Conservation (phyloP, 352 stramenopile species). For the Labyrinthula sp. region DNA sequence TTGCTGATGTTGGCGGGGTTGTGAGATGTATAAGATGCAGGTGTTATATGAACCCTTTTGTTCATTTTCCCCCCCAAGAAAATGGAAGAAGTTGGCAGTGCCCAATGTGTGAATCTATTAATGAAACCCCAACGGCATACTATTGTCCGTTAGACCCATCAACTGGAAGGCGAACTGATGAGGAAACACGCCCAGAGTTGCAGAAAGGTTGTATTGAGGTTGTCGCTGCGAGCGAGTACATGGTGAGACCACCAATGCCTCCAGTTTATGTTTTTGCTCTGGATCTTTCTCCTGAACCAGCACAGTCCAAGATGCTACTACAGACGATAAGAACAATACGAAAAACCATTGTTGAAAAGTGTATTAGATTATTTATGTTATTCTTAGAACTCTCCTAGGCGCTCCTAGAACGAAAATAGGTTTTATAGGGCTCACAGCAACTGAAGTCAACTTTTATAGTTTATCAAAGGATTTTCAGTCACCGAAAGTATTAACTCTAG, state of each 20-base stretch:
- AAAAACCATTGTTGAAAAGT: too few relatives aligned
- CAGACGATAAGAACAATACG: too few relatives aligned
- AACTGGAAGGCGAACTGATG: constrained; percentile 72
- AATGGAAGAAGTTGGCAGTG: constrained; percentile 58
- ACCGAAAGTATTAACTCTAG: constrained; percentile 57
- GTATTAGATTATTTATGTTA: constrained; percentile 46
- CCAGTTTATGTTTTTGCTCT: constrained; percentile 61
- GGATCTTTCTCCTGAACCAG: constrained; percentile 50
- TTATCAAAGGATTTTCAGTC: constrained; percentile 43
- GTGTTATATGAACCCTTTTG: constrained; percentile 77
- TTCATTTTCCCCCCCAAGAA: constrained; percentile 56
- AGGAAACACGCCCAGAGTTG: constrained; percentile 61
- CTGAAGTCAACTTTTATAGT: constrained; percentile 66
- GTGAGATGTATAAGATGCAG: constrained; percentile 62
- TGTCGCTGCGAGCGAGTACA: constrained; percentile 58
- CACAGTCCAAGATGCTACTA: constrained; percentile 49
- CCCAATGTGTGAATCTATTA: constrained; percentile 63
- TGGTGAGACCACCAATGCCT: constrained; percentile 52
- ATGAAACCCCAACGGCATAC: constrained; percentile 71
- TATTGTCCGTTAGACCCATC: constrained; percentile 90
- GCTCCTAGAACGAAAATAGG: constrained; percentile 46
- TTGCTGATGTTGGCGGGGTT: constrained; percentile 42
- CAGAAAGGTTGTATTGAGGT: constrained; percentile 50
- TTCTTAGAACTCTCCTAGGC: constrained; percentile 49
- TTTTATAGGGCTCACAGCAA: too few relatives aligned